Conservation (phyloP, 306 rosid genomes). For the Pterocarpus macrocarpus region DNA sequence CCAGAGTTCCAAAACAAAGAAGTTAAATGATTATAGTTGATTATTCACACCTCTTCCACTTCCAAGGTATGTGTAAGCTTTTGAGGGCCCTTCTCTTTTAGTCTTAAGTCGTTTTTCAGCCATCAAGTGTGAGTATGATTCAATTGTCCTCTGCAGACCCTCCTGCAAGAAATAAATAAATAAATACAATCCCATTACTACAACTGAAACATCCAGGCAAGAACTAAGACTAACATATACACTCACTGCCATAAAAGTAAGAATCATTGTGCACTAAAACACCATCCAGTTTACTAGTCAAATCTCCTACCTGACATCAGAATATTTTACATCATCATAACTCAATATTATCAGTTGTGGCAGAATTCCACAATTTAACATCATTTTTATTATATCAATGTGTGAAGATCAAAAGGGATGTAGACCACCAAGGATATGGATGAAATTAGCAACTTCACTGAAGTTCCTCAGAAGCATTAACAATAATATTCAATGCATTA, state of each 20-base stretch:
- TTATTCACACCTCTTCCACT: slow-evolving; percentile 77
- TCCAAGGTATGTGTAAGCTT: slow-evolving; percentile 83
- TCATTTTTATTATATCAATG: slow-evolving; percentile 33
- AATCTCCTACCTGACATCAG: slow-evolving; percentile 5
- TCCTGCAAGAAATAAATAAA: slow-evolving; percentile 64
- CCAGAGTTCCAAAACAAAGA: slow-evolving; percentile 21
- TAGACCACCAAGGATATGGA: slow-evolving; percentile 1
- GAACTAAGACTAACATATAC: slow-evolving; percentile 34
- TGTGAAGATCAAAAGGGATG: slow-evolving; percentile 18
- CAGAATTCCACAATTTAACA: slow-evolving; percentile 20
- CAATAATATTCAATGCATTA: slow-evolving; percentile 8
- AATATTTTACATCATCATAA: neutral
- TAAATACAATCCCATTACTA: slow-evolving; percentile 32
- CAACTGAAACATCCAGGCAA: slow-evolving; percentile 6
- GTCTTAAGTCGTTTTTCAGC: slow-evolving; percentile 64
- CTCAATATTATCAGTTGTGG: slow-evolving; percentile 13
- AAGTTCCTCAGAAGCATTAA: slow-evolving; percentile 24
- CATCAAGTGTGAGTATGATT: slow-evolving; percentile 83
- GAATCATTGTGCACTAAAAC: slow-evolving; percentile 31
- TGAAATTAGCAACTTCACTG: slow-evolving; percentile 25
- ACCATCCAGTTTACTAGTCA: slow-evolving; percentile 39
- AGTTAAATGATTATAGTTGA: slow-evolving; percentile 17
- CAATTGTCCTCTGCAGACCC: slow-evolving; percentile 85
- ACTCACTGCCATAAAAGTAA: slow-evolving; percentile 25
- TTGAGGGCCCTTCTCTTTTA: slow-evolving; percentile 84